Percentiles rank a stretch among this genome's conserved stretches.
These are phyloP conservation scores for Naganishia antarctica DNA, from an alignment of 768 basidiomycete species.

Conservation along the genomic window DNA sequence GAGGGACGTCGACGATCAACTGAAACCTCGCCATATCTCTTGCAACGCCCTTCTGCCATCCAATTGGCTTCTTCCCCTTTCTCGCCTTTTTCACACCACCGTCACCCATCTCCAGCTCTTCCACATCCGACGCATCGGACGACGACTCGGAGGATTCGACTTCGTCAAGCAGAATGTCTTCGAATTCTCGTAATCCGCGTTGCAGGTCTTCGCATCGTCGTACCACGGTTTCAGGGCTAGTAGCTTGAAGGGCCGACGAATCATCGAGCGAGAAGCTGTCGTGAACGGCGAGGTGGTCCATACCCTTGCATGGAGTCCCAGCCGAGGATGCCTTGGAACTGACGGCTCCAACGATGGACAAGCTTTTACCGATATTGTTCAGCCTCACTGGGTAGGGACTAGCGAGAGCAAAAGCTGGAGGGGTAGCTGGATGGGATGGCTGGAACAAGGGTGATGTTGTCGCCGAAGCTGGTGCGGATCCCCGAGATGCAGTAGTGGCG, in stretches of 20 bases:
- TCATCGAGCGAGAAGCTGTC: conserved; percentile 17
- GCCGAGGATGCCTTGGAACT: conserved; percentile 1
- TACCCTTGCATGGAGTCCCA: conserved; percentile 1
- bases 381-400: conserved; percentile 14
- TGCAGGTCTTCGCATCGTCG: conserved; percentile 13
- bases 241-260: neutral
- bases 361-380: conserved; percentile 7
- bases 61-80: conserved; percentile 2
- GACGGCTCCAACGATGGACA: neutral
- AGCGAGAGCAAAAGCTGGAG: conserved; percentile 21
- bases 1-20: conserved; percentile 46
- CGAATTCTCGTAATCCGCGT: conserved; percentile 19
- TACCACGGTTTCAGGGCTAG: conserved; percentile 4
- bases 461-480: conserved; percentile 5
- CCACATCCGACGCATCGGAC: conserved; percentile 17
- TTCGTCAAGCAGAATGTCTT: conserved; percentile 26
- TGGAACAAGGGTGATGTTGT: conserved; percentile 14
- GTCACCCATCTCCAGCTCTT: conserved; percentile 14
- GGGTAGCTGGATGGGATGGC: conserved; percentile 21
- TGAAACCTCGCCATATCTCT: conserved; percentile 43
- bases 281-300: neutral
- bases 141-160: conserved; percentile 26
- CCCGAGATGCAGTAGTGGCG: conserved; percentile 1
- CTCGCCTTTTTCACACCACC: neutral
- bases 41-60: conserved; percentile 27